phyloP scores from a whole-genome alignment of 2,329 filamentous ascomycete species.

The Aspergillus quadricinctus region DNA sequence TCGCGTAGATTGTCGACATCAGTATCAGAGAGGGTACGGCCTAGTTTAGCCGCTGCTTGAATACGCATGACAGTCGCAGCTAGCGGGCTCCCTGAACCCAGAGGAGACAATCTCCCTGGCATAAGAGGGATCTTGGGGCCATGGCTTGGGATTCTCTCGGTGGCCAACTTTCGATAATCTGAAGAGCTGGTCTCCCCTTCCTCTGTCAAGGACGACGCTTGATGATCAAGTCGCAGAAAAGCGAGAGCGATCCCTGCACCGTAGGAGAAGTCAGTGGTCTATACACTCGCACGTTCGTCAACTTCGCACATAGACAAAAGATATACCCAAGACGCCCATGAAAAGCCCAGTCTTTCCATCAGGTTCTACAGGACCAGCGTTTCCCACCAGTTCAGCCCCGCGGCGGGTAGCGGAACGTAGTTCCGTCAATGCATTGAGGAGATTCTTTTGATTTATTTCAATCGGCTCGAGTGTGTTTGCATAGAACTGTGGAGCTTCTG shows the following conservation, averaged over 20 bases:
- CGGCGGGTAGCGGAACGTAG: slow-evolving; percentile 26
- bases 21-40: slow-evolving; percentile 16
- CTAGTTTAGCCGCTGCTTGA: slow-evolving; percentile 15
- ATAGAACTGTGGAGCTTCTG: slow-evolving; percentile 21
- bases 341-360: slow-evolving; percentile 27
- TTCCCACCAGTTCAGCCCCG: slow-evolving; percentile 24
- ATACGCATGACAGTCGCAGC: slow-evolving; percentile 19
- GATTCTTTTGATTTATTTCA: slow-evolving; percentile 11
- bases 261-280: not conserved
- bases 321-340: slow-evolving; percentile 28
- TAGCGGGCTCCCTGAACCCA: slow-evolving; percentile 28
- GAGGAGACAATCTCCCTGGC: slow-evolving; percentile 30
- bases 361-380: slow-evolving; percentile 19
- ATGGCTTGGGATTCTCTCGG: slow-evolving; percentile 22
- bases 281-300: not conserved
- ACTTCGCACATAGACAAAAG: not conserved
- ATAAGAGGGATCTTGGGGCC: slow-evolving; percentile 22
- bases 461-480: slow-evolving; percentile 22
- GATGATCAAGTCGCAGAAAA: slow-evolving; percentile 36
- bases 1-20: slow-evolving; percentile 27
- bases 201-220: slow-evolving; percentile 23
- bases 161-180: slow-evolving; percentile 25
- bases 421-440: slow-evolving; percentile 22
- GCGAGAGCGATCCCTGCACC: slow-evolving; percentile 32
- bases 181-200: slow-evolving; percentile 7